Evolutionary conservation across 371 early-diverging fungal species (phyloP), one percentile per base, ranked within the genome.

Genomic region (Haplosporangium sp.): DNA sequence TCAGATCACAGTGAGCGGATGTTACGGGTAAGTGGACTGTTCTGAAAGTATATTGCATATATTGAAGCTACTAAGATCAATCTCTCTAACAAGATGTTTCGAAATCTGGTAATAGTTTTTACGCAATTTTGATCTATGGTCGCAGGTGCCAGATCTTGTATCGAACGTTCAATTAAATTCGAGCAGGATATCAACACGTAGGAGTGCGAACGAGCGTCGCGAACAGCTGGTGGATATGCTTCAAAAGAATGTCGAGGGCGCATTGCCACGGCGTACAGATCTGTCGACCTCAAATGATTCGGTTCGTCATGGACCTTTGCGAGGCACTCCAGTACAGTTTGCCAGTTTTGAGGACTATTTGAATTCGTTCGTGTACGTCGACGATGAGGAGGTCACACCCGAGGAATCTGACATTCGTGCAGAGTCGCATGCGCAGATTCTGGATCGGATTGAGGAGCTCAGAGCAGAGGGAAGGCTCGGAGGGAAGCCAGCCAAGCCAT

Each of bases 341-440:
- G 12, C 50, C 36, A 72, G 54, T 1, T 59, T 92, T 14, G 80
- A 73, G 1, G 86, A 79, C 11, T 93, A 87, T 62, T 69, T 91
- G 7, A 67, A 73, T 6, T 89, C 93, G 0, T 91, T 90, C 74
- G 74, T 88, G 16, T 82, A 86, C 10, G 63, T 84, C 3, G 90
- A 90, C 52, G 90, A 89, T 13, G 85, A 86, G 36, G 89, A 90
- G 40, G 71, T 87, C 5, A 85, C 90, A 0, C 81, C 82, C 4
- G 86, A 86, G 23, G 86, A 86, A 36, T 80, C 84, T 1, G 73
- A 88, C 1, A 52, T 37, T 2, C 68, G 86, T 1, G 83, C 86
- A 0, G 67, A 74, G 38, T 69, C 81, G 42, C 89, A 89, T 40
- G 73, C 82, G 0, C 36, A 64, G 0, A 69, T 89, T 37, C 70